A percentile compares a stretch with the other conserved stretches of the same genome.
Evolutionary conservation across 306 rosid species (phyloP).

Genomic region (Ormosia emarginata): DNA sequence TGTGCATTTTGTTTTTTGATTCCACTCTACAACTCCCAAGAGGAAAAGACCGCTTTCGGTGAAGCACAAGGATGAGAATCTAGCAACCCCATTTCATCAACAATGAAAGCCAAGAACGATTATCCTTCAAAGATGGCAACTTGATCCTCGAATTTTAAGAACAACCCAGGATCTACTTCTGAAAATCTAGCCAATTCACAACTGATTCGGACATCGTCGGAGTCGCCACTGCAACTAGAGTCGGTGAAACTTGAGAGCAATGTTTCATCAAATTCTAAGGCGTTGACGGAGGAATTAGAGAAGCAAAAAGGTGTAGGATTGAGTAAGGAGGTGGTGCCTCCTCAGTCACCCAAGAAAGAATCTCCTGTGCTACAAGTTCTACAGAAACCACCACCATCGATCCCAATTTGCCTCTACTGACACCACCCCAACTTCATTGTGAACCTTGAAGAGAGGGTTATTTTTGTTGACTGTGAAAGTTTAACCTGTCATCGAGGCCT

Average conservation of each 20-base stretch:
- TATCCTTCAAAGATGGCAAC: conserved; percentile 50
- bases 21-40: conserved; percentile 61
- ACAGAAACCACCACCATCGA: too few species aligned
- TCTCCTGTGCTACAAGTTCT: conserved; percentile 36
- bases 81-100: conserved; percentile 49
- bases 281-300: conserved; percentile 45
- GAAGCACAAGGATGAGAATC: conserved; percentile 71
- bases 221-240: conserved; percentile 19
- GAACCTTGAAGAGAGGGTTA: too few species aligned
- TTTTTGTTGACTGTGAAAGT: too few species aligned
- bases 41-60: conserved; percentile 78
- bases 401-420: too few species aligned
- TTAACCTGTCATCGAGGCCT: too few species aligned
- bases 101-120: conserved; percentile 39
- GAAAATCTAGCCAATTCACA: conserved; percentile 48
- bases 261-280: conserved; percentile 37
- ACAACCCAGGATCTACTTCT: conserved; percentile 45
- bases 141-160: conserved; percentile 42
- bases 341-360: conserved; percentile 76
- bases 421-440: too few species aligned
- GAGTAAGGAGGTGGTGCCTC: conserved; percentile 49
- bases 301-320: conserved; percentile 37
- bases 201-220: conserved; percentile 16
- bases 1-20: neutral
- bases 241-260: conserved; percentile 48